Base-by-base conservation (phyloP, 1,284 basidiomycete genomes). In the Schizopora paradoxa region DNA sequence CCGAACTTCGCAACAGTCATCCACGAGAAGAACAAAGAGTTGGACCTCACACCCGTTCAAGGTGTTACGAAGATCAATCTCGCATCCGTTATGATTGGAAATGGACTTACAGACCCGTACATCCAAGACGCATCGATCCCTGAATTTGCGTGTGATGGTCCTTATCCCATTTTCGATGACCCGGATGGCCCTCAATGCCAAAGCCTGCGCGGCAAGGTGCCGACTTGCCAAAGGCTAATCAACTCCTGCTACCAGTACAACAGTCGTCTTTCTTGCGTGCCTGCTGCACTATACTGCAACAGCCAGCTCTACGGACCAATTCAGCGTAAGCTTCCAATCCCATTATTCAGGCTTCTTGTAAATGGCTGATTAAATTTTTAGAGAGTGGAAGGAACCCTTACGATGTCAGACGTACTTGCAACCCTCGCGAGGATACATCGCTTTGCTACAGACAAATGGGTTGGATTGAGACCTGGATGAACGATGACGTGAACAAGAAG, bases 381-480 rank as follows among this genome's bases (percentile, higher is more conserved):
- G 51, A 52, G 29, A 49, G 46, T 34, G 82, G 79, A 5, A 60
- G 73, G 31, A 86, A 86, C 64, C 77, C 85, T 25, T 95, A 95
- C 62, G 94, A 97, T 57, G 86, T 93, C 7, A 81, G 93, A 47
- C 73, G 66, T 52, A 72, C 72, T 51, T 97, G 94, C 58, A 74
- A 85, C 60, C 73, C 79, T 45, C 64, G 74, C 46, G 74, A 76
- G 62, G 82, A 90, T 55, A 82, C 82, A 18, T 67, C 73, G 13
- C 67, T 88, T 1, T 91, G 86, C 66, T 91, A 90, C 66, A 69
- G 67, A 49, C 73, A 93, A 64, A 82, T 92, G 75, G 61, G 66
- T 26, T 91, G 84, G 82, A 81, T 91, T 56, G 85, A 89, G 54
- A 74, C 68, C 1, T 92, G 81, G 76, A 73, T 91, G 70, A 91